A percentile compares a stretch with the other conserved stretches of the same genome.
phyloP scores from a whole-genome alignment of 2,329 filamentous ascomycete species.

The Colletotrichum gloeosporioides region DNA sequence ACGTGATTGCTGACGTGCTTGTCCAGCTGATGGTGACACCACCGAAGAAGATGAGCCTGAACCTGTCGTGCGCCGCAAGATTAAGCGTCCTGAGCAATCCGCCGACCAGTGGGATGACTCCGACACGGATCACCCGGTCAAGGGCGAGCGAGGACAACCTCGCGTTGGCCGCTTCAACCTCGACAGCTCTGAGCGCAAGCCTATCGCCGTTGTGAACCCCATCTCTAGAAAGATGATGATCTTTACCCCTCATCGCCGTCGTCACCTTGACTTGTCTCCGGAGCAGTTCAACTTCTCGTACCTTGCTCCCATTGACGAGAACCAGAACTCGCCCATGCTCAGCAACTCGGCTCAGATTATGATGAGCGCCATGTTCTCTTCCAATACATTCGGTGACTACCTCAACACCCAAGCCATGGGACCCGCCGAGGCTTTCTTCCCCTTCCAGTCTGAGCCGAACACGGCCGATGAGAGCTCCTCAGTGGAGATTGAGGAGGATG shows the following conservation, averaged over 20 bases:
- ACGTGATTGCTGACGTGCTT: constrained; percentile 17
- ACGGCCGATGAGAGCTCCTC: constrained; percentile 55
- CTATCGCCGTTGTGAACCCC: constrained; percentile 64
- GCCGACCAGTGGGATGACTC: constrained; percentile 43
- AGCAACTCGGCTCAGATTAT: constrained; percentile 77
- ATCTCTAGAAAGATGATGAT: constrained; percentile 67
- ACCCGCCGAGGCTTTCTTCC: constrained; percentile 78
- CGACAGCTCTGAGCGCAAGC: constrained; percentile 59
- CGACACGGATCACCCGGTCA: constrained; percentile 55
- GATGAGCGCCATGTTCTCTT: constrained; percentile 74
- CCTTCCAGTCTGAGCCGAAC: constrained; percentile 67
- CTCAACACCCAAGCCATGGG: constrained; percentile 72
- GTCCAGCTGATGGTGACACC: constrained; percentile 63
- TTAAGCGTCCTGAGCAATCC: constrained; percentile 41
- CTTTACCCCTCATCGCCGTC: constrained; percentile 59
- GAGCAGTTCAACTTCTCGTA: constrained; percentile 60
- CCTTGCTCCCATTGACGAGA: constrained; percentile 35
- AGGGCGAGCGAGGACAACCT: constrained; percentile 55
- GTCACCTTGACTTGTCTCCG: constrained; percentile 57
- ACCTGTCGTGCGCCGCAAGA: constrained; percentile 53
- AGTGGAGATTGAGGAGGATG: constrained; percentile 51
- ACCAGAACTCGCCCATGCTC: constrained; percentile 60
- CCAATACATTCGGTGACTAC: constrained; percentile 60
- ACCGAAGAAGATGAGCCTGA: constrained; percentile 65
- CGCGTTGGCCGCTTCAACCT: constrained; percentile 61